Evolutionary conservation across 306 rosid genomes (phyloP).

Genomic region (Vachellia collinsii): DNA sequence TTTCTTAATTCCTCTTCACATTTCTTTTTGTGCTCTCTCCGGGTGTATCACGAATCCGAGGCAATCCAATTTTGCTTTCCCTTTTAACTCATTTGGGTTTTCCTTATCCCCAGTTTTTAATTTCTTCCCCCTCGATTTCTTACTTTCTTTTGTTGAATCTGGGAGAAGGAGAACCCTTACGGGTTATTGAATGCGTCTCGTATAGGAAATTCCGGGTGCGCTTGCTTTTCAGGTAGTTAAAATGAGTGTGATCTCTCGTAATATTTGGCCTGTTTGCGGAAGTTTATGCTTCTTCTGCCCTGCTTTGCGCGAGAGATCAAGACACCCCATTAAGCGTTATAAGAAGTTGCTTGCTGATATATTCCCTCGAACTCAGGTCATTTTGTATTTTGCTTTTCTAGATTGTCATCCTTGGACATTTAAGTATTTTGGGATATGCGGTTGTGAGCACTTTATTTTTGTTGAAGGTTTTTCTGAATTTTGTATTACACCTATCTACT

Average conservation of each 20-base stretch:
- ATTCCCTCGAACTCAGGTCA: conserved; percentile 71
- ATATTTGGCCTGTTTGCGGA: conserved; percentile 79
- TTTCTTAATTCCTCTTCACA: background rate
- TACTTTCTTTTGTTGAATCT: background rate
- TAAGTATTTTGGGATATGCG: background rate
- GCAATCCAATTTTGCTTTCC: background rate
- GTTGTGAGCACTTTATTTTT: background rate
- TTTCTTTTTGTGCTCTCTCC: background rate
- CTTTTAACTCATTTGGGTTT: background rate
- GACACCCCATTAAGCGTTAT: conserved; percentile 86
- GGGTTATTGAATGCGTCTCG: conserved; percentile 17
- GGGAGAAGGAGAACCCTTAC: background rate
- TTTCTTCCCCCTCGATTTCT: background rate
- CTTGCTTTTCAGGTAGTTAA: background rate
- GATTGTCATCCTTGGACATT: background rate
- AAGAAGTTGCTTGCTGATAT: conserved; percentile 78
- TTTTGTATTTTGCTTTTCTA: background rate
- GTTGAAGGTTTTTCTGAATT: background rate
- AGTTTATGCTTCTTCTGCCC: conserved; percentile 85
- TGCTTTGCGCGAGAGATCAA: conserved; percentile 68
- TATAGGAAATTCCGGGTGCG: background rate
- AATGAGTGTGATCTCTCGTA: conserved; percentile 73
- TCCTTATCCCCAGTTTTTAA: background rate
- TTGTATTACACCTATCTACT: background rate
- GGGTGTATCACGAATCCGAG: background rate